phyloP scores from a whole-genome alignment of 2,329 filamentous ascomycete species.

The Neospermospora avenae region DNA sequence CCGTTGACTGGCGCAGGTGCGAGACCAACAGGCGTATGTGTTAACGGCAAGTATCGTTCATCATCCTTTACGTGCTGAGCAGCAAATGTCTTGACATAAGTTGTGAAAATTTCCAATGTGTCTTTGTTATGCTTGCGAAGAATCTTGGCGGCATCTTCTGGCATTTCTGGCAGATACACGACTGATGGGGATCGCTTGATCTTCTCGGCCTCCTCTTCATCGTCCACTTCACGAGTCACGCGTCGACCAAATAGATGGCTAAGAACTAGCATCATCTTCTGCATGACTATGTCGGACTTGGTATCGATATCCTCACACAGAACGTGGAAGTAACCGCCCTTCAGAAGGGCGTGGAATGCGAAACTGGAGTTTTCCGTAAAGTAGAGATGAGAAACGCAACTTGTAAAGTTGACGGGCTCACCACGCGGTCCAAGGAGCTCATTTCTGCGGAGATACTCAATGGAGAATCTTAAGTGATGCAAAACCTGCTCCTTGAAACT shows the following conservation, averaged over 20 bases:
- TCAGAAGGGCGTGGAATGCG: conserved; percentile 70
- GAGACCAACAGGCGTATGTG: conserved; percentile 26
- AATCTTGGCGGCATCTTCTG: conserved; percentile 51
- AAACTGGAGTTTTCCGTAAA: conserved; percentile 74
- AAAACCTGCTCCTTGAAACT: conserved; percentile 66
- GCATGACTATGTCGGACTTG: conserved; percentile 47
- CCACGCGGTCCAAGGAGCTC: conserved; percentile 60
- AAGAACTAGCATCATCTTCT: conserved; percentile 65
- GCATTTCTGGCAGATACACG: conserved; percentile 63
- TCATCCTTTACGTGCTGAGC: conserved; percentile 50
- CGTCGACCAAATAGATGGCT: conserved; percentile 67
- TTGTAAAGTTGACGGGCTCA: conserved; percentile 68
- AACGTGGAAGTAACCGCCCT: conserved; percentile 65
- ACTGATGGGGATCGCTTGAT: conserved; percentile 59
- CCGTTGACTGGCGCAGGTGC: conserved; percentile 8
- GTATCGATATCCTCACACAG: conserved; percentile 57
- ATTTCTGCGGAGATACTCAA: conserved; percentile 72
- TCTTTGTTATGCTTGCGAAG: conserved; percentile 61
- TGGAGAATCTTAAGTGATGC: conserved; percentile 76
- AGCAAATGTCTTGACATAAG: conserved; percentile 67
- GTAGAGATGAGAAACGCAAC: conserved; percentile 68
- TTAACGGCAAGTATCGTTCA: conserved; percentile 32
- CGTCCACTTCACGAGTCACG: conserved; percentile 47
- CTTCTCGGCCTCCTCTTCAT: conserved; percentile 46
- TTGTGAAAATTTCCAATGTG: conserved; percentile 62